These are phyloP conservation scores for Xerocomus minutiporus DNA, from an alignment of 1,284 basidiomycete species.

Conservation along the genomic window DNA sequence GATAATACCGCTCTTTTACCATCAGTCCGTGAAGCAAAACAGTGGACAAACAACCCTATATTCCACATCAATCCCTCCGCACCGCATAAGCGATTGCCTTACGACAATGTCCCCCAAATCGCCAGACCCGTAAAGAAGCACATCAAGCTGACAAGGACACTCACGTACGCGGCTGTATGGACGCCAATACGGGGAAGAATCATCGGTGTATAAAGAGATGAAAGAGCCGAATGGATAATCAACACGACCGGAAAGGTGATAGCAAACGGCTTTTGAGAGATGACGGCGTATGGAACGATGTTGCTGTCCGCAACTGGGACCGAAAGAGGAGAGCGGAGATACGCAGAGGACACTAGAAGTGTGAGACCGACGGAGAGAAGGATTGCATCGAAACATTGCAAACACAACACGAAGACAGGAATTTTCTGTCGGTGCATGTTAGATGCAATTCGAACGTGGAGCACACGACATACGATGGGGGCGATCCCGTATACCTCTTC, in stretches of 20 bases:
- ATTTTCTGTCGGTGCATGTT: slow-evolving; percentile 46
- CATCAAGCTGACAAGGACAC: slow-evolving; percentile 57
- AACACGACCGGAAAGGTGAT: slow-evolving; percentile 48
- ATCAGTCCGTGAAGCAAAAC: slow-evolving; percentile 4
- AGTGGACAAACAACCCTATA: slow-evolving; percentile 10
- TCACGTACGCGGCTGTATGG: slow-evolving; percentile 65
- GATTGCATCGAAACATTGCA: slow-evolving; percentile 69
- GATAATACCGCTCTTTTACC: neutral
- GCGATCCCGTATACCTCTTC: slow-evolving; percentile 72
- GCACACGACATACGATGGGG: slow-evolving; percentile 46
- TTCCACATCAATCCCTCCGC: neutral
- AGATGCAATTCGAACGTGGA: neutral
- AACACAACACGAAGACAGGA: slow-evolving; percentile 68
- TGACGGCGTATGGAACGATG: slow-evolving; percentile 12
- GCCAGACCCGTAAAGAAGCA: slow-evolving; percentile 64
- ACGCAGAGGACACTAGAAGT: slow-evolving; percentile 60
- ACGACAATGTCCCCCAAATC: slow-evolving; percentile 60
- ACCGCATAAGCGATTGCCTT: neutral
- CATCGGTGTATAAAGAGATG: slow-evolving; percentile 56
- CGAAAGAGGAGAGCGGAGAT: slow-evolving; percentile 35
- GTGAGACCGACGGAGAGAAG: slow-evolving; percentile 62
- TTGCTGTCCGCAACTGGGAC: slow-evolving; percentile 19
- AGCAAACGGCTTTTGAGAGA: slow-evolving; percentile 36
- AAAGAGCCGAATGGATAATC: slow-evolving; percentile 47
- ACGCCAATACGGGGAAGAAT: slow-evolving; percentile 64